Evolutionary conservation across 1,284 basidiomycete species (phyloP).

Genomic region (Cryptococcus sp.): DNA sequence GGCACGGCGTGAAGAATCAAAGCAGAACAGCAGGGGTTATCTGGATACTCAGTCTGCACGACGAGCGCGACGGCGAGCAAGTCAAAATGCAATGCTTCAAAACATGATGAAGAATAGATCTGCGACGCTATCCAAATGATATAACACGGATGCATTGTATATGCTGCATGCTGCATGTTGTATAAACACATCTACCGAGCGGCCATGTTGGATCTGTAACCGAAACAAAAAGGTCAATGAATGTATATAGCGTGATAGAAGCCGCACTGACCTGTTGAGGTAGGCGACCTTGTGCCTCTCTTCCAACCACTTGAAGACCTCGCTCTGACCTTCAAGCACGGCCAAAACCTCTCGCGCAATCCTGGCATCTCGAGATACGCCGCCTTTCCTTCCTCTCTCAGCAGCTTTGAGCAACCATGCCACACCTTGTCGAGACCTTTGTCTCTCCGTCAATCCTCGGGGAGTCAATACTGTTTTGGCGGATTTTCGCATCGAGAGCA

Average conservation of each 20-base stretch:
- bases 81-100: not conserved
- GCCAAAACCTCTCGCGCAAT: conserved; percentile 73
- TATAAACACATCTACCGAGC: conserved; percentile 10
- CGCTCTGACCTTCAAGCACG: conserved; percentile 64
- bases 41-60: too few species aligned
- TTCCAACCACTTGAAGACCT: conserved; percentile 62
- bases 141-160: too few species aligned
- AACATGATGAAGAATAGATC: not conserved
- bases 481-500: conserved; percentile 59
- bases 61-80: not conserved
- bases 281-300: conserved; percentile 70
- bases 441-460: conserved; percentile 71
- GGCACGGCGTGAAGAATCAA: too few species aligned
- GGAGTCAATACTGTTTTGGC: conserved; percentile 68
- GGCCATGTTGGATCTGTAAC: conserved; percentile 25
- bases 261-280: conserved; percentile 69
- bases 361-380: conserved; percentile 63
- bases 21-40: too few species aligned
- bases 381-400: conserved; percentile 56
- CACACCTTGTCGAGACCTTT: conserved; percentile 67
- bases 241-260: too few species aligned
- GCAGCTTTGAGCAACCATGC: conserved; percentile 66
- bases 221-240: not conserved
- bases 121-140: too few species aligned
- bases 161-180: conserved; percentile 5